Percentiles rank a stretch among this genome's conserved stretches.
Conservation (phyloP, 108 stramenopile genomes). For the Cyclotella sp. region DNA sequence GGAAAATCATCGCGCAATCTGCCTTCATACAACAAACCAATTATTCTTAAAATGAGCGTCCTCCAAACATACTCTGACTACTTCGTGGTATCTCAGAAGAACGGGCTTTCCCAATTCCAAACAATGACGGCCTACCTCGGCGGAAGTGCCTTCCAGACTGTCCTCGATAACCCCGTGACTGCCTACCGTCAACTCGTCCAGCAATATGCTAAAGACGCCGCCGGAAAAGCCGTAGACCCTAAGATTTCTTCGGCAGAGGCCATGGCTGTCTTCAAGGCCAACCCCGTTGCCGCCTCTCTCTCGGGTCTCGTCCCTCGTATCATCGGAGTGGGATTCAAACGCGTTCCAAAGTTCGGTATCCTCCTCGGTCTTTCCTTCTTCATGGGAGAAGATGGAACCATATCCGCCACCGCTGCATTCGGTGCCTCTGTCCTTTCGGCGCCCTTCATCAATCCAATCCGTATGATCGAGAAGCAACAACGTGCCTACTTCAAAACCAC, state of each 20-base stretch:
- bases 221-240: slow-evolving; percentile 87
- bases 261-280: slow-evolving; percentile 80
- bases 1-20: too few species aligned
- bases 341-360: slow-evolving; percentile 92
- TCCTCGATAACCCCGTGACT: slow-evolving; percentile 92
- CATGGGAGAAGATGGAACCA: slow-evolving; percentile 83
- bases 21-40: not conserved
- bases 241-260: slow-evolving; percentile 83
- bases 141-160: slow-evolving; percentile 89
- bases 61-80: slow-evolving; percentile 69
- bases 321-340: slow-evolving; percentile 94
- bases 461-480: slow-evolving; percentile 97
- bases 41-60: slow-evolving; percentile 30
- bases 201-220: slow-evolving; percentile 90
- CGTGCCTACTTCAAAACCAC: slow-evolving; percentile 90
- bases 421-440: slow-evolving; percentile 86
- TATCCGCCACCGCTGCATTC: slow-evolving; percentile 78
- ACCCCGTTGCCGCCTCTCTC: slow-evolving; percentile 79
- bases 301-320: slow-evolving; percentile 87
- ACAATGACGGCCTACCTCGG: slow-evolving; percentile 93
- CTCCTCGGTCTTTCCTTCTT: slow-evolving; percentile 89
- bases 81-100: slow-evolving; percentile 82
- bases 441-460: slow-evolving; percentile 93
- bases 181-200: slow-evolving; percentile 94
- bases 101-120: slow-evolving; percentile 89